Conservation (phyloP, 208 protist genomes). For the Strigomonas culicis region DNA sequence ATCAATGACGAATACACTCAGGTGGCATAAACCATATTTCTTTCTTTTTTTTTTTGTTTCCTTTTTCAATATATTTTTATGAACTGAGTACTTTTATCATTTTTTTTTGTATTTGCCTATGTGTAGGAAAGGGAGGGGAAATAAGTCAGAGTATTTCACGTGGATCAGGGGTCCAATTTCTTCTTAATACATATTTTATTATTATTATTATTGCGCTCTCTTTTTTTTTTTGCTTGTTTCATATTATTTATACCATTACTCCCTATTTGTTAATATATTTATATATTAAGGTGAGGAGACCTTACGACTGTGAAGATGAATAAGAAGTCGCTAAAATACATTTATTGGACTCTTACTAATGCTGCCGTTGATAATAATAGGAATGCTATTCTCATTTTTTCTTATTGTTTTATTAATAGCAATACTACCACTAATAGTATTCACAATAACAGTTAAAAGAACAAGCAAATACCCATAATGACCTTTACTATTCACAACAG, state of each 20-base stretch:
- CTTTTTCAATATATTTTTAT: background rate
- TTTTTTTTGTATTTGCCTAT: background rate
- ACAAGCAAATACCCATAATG: background rate
- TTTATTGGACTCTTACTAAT: too few relatives aligned
- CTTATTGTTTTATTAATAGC: background rate
- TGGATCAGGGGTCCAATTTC: background rate
- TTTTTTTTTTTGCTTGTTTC: conserved; percentile 7
- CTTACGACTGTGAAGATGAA: too few relatives aligned
- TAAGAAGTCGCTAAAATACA: too few relatives aligned
- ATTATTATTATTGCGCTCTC: background rate
- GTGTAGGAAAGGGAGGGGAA: too few relatives aligned
- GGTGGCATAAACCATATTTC: background rate
- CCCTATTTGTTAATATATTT: background rate
- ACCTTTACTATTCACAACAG: too few relatives aligned
- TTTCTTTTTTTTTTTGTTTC: conserved; percentile 10
- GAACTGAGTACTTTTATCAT: background rate
- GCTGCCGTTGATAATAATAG: too few relatives aligned
- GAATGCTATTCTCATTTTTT: too few relatives aligned
- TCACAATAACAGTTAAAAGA: background rate
- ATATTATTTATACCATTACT: too few relatives aligned
- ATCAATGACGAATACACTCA: too few relatives aligned
- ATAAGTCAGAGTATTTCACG: too few relatives aligned
- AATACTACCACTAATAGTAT: conserved; percentile 6
- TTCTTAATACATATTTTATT: background rate
- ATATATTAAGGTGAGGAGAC: too few relatives aligned